phyloP scores from a whole-genome alignment of 106 monocot species.

The Xerophyta viscosa region DNA sequence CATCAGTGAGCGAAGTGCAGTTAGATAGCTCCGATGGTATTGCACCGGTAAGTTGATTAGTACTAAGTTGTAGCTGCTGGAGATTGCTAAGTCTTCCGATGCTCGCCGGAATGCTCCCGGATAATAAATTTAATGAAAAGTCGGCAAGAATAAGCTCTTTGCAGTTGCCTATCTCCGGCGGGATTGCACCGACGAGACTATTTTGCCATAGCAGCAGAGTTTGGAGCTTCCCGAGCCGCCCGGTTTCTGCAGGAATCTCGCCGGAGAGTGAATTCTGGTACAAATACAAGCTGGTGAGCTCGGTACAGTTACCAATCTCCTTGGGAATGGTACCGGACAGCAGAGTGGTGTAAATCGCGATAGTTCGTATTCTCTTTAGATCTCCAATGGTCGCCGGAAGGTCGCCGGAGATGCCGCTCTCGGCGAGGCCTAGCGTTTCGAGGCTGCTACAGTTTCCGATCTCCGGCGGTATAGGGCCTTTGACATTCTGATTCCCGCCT shows the following conservation, averaged over 20 bases:
- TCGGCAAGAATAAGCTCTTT: constrained; percentile 41
- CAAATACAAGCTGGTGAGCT: constrained; percentile 57
- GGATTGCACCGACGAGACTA: constrained; percentile 63
- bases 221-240: constrained; percentile 27
- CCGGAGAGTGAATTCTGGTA: constrained; percentile 75
- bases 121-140: constrained; percentile 62
- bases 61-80: constrained; percentile 78
- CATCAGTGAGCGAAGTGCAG: constrained; percentile 56
- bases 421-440: constrained; percentile 64
- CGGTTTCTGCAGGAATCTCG: constrained; percentile 46
- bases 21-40: constrained; percentile 64
- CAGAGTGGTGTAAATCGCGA: constrained; percentile 82
- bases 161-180: constrained; percentile 52
- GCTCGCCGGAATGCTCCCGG: constrained; percentile 53
- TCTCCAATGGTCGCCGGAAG: constrained; percentile 52
- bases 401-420: constrained; percentile 69
- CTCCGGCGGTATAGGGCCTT: constrained; percentile 49
- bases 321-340: constrained; percentile 73
- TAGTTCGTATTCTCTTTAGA: constrained; percentile 52
- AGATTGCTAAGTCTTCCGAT: constrained; percentile 54
- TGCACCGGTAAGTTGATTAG: constrained; percentile 56
- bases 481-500: constrained; percentile 82
- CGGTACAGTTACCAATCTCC: constrained; percentile 58
- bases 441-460: constrained; percentile 69
- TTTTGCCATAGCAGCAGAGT: constrained; percentile 90